Percentiles rank a stretch among this genome's conserved stretches.
phyloP scores from a whole-genome alignment of 805 yeast genomes.

The Pichia ethanolica region DNA sequence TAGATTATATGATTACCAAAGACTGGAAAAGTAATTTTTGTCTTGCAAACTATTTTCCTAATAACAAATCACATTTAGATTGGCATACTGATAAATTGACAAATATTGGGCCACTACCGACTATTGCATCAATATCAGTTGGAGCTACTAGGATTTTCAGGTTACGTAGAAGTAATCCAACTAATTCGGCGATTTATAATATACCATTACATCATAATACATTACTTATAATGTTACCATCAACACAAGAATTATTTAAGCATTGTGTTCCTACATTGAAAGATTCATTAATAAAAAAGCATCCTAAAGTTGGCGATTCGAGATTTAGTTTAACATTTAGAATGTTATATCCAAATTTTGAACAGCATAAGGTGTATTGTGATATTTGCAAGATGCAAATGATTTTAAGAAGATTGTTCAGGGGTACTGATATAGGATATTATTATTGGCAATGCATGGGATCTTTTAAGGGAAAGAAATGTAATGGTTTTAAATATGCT shows the following conservation, averaged over 20 bases:
- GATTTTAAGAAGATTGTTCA: slow-evolving; percentile 51
- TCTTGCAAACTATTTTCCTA: slow-evolving; percentile 49
- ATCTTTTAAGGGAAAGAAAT: slow-evolving; percentile 35
- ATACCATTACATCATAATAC: slow-evolving; percentile 67
- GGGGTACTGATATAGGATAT: slow-evolving; percentile 39
- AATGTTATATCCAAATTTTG: slow-evolving; percentile 36
- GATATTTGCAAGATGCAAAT: slow-evolving; percentile 34
- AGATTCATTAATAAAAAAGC: slow-evolving; percentile 30
- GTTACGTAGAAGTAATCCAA: slow-evolving; percentile 33
- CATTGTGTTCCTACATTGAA: slow-evolving; percentile 51
- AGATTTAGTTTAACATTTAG: slow-evolving; percentile 65
- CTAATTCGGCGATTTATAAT: slow-evolving; percentile 32
- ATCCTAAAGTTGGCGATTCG: slow-evolving; percentile 40
- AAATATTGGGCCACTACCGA: slow-evolving; percentile 63
- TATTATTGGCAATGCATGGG: slow-evolving; percentile 64
- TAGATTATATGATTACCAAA: slow-evolving; percentile 29
- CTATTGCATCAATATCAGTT: slow-evolving; percentile 57
- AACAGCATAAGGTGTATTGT: slow-evolving; percentile 36
- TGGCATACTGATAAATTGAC: slow-evolving; percentile 76
- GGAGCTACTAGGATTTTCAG: slow-evolving; percentile 69
- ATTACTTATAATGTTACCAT: slow-evolving; percentile 65
- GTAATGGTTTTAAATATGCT: slow-evolving; percentile 46
- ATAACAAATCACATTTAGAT: slow-evolving; percentile 46
- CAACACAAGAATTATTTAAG: slow-evolving; percentile 69
- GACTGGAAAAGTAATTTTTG: slow-evolving; percentile 50